Evolutionary conservation across 768 basidiomycete species (phyloP), one percentile per base, ranked within the genome.

Genomic region (Tricholoma flavovirens): DNA sequence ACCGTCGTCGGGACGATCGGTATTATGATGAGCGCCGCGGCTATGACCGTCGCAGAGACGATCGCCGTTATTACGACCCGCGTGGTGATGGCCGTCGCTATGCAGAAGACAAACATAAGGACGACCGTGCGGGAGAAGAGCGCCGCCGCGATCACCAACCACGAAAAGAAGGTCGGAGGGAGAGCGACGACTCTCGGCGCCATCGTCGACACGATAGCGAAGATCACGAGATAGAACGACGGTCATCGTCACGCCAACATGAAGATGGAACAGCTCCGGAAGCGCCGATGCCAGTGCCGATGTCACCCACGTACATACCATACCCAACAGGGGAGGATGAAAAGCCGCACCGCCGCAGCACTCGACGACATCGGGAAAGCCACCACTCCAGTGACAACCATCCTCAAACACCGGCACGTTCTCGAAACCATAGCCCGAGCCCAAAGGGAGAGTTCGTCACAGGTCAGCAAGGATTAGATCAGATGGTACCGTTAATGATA

Each of bases 401-500:
- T 24, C 43, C 43, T 22, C 21, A 48, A 30, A 48, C 46, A 7
- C 43, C 42, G 17, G 17, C 24, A 42, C 14, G 40, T 51, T 56
- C 59, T 51, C 58, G 57, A 30, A 54, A 64, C 45, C 60, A 60
- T 52, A 62, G 63, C 53, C 60, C 54, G 14, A 49, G 57, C 29
- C 49, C 11, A 38, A 45, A 56, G 33, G 65, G 60, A 19, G 52
- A 40, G 40, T 21, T 60, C 60, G 57, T 57, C 56, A 54, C 60
- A 61, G 60, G 62, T 57, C 62, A 61, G 58, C 58, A 62, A 55
- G 64, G 58, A 54, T 60, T 55, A 60, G 62, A 65, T 65, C 49
- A 62, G 50, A 60, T 63, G 62, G 59, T 56, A 53, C 64, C 64
- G 57, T 65, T 65, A 65, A 65, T 65, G 62, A 65, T 64, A 59